A percentile compares a stretch with the other conserved stretches of the same genome.
Conservation (phyloP, 495 filamentous ascomycete genomes). For the Cudoniella acicularis region DNA sequence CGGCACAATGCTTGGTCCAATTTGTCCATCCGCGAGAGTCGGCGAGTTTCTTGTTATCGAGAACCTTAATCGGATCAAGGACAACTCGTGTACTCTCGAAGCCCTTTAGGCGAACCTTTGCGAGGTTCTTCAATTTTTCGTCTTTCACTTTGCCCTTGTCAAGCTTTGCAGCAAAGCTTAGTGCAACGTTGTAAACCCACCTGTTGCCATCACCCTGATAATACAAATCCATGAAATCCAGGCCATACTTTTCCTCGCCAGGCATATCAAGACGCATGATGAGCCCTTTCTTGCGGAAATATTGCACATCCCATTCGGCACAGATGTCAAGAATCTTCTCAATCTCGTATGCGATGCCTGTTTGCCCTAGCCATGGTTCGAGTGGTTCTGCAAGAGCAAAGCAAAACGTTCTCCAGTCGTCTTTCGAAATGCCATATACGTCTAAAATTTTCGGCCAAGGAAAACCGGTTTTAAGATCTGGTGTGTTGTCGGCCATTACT, state of each 20-base stretch:
- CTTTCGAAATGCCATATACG: not conserved
- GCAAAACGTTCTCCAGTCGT: conserved; percentile 2
- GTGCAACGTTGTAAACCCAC: not conserved
- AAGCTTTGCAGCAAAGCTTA: not conserved
- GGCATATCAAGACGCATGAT: conserved; percentile 15
- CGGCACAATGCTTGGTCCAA: conserved; percentile 4
- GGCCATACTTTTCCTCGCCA: conserved; percentile 9
- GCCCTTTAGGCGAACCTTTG: not conserved
- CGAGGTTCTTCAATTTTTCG: not conserved
- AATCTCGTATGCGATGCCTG: not conserved
- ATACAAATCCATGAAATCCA: conserved; percentile 11
- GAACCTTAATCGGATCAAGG: conserved; percentile 6
- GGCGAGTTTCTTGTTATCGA: not conserved
- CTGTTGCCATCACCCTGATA: not conserved
- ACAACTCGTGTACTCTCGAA: conserved; percentile 2
- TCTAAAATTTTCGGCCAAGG: conserved; percentile 4
- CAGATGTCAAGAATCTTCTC: conserved; percentile 4
- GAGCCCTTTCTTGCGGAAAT: conserved; percentile 9
- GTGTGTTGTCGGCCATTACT: not conserved
- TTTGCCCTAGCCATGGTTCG: not conserved
- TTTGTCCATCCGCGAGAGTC: conserved; percentile 2
- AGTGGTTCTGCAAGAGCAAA: not conserved
- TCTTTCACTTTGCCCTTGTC: not conserved
- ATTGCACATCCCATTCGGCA: conserved; percentile 2
- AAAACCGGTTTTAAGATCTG: not conserved